These are phyloP conservation scores for Cercospora sojina DNA, from an alignment of 2,329 filamentous ascomycete species.

Conservation along the genomic window DNA sequence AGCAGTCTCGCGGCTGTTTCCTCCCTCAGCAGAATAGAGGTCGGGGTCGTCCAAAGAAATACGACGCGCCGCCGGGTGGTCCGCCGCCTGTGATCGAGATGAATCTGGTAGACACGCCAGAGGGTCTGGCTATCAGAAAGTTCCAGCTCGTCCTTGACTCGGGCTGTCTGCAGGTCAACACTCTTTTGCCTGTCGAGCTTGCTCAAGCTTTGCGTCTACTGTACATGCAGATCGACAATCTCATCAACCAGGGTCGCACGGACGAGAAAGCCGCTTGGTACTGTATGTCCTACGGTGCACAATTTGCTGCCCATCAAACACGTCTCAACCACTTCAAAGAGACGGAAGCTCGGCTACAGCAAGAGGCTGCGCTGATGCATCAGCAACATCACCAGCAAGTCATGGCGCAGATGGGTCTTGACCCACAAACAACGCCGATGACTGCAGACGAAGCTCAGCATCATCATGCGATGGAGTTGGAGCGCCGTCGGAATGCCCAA, in stretches of 20 bases:
- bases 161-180: conserved; percentile 35
- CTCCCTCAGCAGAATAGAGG: conserved; percentile 25
- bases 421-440: conserved; percentile 8
- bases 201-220: conserved; percentile 32
- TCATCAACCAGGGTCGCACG: conserved; percentile 35
- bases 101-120: conserved; percentile 31
- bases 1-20: conserved; percentile 15
- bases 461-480: conserved; percentile 29
- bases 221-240: conserved; percentile 38
- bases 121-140: conserved; percentile 34
- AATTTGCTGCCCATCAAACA: conserved; percentile 32
- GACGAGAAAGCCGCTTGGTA: conserved; percentile 28
- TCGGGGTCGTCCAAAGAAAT: conserved; percentile 32
- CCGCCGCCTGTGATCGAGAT: conserved; percentile 28
- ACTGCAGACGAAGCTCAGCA: conserved; percentile 20
- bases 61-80: conserved; percentile 19
- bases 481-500: conserved; percentile 26
- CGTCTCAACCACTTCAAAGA: conserved; percentile 30
- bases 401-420: conserved; percentile 27
- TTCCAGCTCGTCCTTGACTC: conserved; percentile 37
- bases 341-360: conserved; percentile 24
- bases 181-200: conserved; percentile 27
- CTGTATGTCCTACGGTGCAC: conserved; percentile 36
- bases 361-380: conserved; percentile 28
- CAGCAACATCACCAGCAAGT: conserved; percentile 27